Conservation (phyloP, 352 stramenopile species). For the Phytophthora boehmeriae region DNA sequence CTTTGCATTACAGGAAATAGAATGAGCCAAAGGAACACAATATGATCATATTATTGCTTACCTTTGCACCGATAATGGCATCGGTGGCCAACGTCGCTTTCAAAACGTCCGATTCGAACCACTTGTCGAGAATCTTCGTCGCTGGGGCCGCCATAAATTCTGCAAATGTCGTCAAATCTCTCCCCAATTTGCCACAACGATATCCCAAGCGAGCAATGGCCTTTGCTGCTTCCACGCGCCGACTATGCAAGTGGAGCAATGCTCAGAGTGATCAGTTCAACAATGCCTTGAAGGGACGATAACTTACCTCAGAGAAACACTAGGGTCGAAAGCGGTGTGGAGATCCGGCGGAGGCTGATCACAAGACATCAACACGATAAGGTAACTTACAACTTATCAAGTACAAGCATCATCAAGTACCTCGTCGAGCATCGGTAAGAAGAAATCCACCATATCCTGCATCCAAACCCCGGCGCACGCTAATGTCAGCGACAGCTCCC, state of each 20-base stretch:
- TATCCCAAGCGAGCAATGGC: constrained; percentile 71
- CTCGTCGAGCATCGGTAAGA: constrained; percentile 83
- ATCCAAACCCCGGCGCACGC: background rate
- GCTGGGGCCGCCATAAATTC: constrained; percentile 91
- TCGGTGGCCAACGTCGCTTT: constrained; percentile 93
- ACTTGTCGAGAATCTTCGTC: constrained; percentile 88
- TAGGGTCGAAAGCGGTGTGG: constrained; percentile 65
- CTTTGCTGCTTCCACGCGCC: constrained; percentile 67
- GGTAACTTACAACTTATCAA: background rate
- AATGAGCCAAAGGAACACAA: background rate
- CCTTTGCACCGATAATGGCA: constrained; percentile 90
- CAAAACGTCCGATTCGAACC: constrained; percentile 91
- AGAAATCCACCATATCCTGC: constrained; percentile 82
- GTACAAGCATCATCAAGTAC: constrained; percentile 27
- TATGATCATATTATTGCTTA: constrained; percentile 19
- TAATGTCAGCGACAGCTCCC: background rate
- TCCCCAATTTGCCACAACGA: constrained; percentile 67
- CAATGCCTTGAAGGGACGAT: background rate
- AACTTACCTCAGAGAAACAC: constrained; percentile 42
- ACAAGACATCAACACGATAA: background rate
- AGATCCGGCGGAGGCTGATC: constrained; percentile 71
- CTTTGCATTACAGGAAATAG: constrained; percentile 22
- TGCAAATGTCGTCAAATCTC: constrained; percentile 80
- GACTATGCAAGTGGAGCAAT: constrained; percentile 32
- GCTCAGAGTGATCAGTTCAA: constrained; percentile 1